Evolutionary conservation across 441 rosid genomes (phyloP).

Genomic region (Euphorbia celastroides): DNA sequence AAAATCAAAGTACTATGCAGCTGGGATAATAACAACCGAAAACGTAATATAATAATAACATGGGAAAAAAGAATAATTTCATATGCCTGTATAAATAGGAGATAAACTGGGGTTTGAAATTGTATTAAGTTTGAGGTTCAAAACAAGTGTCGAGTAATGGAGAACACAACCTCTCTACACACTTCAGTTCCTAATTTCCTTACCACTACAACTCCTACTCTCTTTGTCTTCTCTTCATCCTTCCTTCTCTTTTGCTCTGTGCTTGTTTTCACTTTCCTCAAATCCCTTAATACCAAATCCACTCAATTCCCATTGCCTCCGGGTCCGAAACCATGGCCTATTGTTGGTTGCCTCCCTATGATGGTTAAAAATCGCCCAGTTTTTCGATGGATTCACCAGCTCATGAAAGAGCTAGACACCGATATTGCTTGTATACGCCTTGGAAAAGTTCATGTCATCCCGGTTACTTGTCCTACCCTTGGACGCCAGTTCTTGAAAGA

Average conservation of each 20-base stretch:
- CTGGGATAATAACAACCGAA: too few species aligned
- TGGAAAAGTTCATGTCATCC: background rate
- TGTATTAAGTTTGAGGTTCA: too few species aligned
- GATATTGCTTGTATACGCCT: too few species aligned
- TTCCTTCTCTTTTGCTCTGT: background rate
- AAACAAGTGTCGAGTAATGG: background rate
- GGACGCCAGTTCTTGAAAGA: background rate
- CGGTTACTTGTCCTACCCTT: slow-evolving; percentile 19
- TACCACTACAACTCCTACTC: background rate
- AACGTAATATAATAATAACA: too few species aligned
- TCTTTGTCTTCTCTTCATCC: background rate
- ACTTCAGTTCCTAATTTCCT: background rate
- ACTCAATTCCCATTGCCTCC: background rate
- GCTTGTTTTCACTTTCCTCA: background rate
- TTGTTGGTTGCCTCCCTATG: slow-evolving; percentile 39
- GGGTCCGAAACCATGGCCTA: slow-evolving; percentile 30
- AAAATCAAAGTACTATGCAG: too few species aligned
- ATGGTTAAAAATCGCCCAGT: slow-evolving; percentile 33
- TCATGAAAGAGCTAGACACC: slow-evolving; percentile 42
- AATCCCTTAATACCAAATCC: background rate
- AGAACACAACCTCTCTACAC: background rate
- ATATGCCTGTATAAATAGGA: too few species aligned
- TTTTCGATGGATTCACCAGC: slow-evolving; percentile 42
- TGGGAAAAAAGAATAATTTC: too few species aligned
- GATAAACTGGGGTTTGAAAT: too few species aligned